Conservation (phyloP, 352 stramenopile species). For the Globisporangium megalacanthum region DNA sequence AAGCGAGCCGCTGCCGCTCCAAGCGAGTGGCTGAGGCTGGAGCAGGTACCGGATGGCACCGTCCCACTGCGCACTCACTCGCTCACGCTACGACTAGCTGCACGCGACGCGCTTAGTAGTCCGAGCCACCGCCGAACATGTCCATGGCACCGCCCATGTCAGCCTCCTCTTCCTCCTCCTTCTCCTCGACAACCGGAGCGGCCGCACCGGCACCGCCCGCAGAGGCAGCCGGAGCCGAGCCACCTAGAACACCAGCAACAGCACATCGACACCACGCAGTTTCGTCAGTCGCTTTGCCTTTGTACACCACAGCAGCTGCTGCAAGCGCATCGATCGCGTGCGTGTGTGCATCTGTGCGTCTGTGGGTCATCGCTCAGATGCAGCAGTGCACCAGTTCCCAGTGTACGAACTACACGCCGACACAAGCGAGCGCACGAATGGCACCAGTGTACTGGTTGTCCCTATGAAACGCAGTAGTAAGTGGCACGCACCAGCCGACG, state of each 20-base stretch:
- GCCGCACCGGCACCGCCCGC: conserved; percentile 38
- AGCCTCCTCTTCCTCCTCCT: conserved; percentile 85
- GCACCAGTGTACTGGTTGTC: no score
- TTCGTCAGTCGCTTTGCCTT: conserved; percentile 3
- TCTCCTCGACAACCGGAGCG: conserved; percentile 49
- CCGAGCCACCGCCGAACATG: conserved; percentile 83
- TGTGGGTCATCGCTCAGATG: no score
- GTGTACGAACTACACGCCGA: neutral
- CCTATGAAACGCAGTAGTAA: neutral
- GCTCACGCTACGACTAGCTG: neutral
- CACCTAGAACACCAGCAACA: conserved; percentile 26
- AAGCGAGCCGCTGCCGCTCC: neutral
- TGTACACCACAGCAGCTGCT: no score
- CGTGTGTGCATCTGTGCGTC: no score
- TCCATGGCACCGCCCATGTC: conserved; percentile 81
- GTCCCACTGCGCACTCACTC: neutral
- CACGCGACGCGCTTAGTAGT: conserved; percentile 59
- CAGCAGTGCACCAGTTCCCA: no score
- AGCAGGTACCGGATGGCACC: neutral
- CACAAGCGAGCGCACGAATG: no score
- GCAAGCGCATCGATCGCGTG: no score
- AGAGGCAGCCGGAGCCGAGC: conserved; percentile 43
- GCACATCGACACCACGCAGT: conserved; percentile 1
- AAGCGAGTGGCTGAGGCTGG: conserved; percentile 6
- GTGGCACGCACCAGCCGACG: conserved; percentile 69